Percentiles rank a stretch among this genome's conserved stretches.
Conservation (phyloP, 2,329 filamentous ascomycete genomes). For the Thielaviopsis musarum region DNA sequence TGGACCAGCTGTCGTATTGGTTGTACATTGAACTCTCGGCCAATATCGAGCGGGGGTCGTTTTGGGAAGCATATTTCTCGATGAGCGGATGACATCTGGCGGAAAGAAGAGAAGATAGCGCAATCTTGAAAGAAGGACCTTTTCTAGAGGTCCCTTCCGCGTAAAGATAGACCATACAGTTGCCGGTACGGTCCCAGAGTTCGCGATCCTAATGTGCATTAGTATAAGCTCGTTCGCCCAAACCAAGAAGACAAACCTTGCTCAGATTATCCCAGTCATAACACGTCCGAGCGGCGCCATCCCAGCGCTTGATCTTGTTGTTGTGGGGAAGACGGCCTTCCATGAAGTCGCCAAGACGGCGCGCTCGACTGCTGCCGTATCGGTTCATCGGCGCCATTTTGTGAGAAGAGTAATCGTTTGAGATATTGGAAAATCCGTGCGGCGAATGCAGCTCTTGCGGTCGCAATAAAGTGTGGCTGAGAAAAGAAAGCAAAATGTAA, state of each 20-base stretch:
- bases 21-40: conserved; percentile 9
- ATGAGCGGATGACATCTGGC: conserved; percentile 45
- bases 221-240: not conserved
- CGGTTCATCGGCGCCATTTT: conserved; percentile 4
- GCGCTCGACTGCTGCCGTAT: conserved; percentile 12
- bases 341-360: conserved; percentile 16
- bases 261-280: conserved; percentile 30
- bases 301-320: conserved; percentile 30
- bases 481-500: not conserved
- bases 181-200: conserved; percentile 49
- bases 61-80: conserved; percentile 24
- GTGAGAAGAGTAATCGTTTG: not conserved
- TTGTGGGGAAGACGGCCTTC: conserved; percentile 16
- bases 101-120: conserved; percentile 38
- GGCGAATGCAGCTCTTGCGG: not conserved
- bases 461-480: not conserved
- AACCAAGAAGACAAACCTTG: conserved; percentile 21
- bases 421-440: not conserved
- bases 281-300: conserved; percentile 29
- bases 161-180: conserved; percentile 56
- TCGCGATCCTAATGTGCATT: conserved; percentile 47
- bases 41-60: conserved; percentile 1
- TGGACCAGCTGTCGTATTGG: conserved; percentile 20
- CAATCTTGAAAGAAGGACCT: conserved; percentile 51
- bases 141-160: conserved; percentile 45